These are phyloP conservation scores for Cystobasidiaceae sp. DNA, from an alignment of 1,284 basidiomycete genomes.

Conservation along the genomic window DNA sequence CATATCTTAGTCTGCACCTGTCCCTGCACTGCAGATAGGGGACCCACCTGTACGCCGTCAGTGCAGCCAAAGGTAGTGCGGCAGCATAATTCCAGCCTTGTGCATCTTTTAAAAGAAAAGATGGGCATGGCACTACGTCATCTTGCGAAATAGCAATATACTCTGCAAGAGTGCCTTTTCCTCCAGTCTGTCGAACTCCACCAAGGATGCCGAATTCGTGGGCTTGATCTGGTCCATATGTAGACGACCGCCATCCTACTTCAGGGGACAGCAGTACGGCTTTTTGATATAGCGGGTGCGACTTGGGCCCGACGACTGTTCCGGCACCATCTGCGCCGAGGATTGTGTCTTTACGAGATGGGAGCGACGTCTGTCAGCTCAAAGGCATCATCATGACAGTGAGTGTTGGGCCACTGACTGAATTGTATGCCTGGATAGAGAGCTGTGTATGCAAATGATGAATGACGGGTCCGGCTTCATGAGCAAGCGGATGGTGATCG, in stretches of 20 bases:
- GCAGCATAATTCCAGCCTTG: slow-evolving; percentile 52
- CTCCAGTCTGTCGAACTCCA: slow-evolving; percentile 32
- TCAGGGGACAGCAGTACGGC: slow-evolving; percentile 37
- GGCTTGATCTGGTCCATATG: slow-evolving; percentile 36
- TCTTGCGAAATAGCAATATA: slow-evolving; percentile 68
- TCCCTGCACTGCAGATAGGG: background rate
- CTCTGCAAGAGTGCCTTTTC: slow-evolving; percentile 65
- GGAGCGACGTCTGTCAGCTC: background rate
- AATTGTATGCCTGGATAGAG: slow-evolving; percentile 41
- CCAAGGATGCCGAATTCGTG: slow-evolving; percentile 39
- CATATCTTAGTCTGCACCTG: background rate
- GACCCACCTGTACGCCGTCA: slow-evolving; percentile 74
- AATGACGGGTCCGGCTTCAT: background rate
- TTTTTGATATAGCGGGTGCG: slow-evolving; percentile 32
- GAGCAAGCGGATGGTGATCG: background rate
- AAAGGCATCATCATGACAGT: background rate
- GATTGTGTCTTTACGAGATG: slow-evolving; percentile 26
- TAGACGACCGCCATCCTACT: slow-evolving; percentile 34
- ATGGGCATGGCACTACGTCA: slow-evolving; percentile 62
- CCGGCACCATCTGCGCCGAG: slow-evolving; percentile 41
- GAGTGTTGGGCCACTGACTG: background rate
- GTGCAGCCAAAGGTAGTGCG: slow-evolving; percentile 67
- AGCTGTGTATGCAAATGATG: too few relatives aligned
- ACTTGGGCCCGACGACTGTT: slow-evolving; percentile 33
- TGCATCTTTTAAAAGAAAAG: slow-evolving; percentile 58